A percentile compares a stretch with the other conserved stretches of the same genome.
Conservation (phyloP, 176 grass and related monocot genomes). For the Pontederia paniculata region DNA sequence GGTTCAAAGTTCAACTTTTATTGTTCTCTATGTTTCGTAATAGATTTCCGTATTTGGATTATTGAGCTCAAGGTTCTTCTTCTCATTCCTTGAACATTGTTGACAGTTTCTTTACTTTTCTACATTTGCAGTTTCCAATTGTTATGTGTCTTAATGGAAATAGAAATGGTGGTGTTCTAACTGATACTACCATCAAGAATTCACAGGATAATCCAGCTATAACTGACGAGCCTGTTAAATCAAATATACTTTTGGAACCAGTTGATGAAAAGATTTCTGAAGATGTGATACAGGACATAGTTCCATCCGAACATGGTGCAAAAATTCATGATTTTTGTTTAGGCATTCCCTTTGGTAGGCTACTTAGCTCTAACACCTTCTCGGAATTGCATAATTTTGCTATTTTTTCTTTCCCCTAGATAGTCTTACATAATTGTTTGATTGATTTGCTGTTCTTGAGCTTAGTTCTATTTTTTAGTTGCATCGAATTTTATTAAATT, state of each 20-base stretch:
- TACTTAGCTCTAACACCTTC: background rate
- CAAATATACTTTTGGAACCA: conserved; percentile 14
- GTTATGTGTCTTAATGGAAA: conserved; percentile 34
- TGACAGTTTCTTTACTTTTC: conserved; percentile 17
- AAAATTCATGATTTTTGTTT: conserved; percentile 96
- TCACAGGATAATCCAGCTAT: conserved; percentile 23
- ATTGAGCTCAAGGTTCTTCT: background rate
- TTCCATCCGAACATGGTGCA: conserved; percentile 39
- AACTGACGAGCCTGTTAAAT: conserved; percentile 21
- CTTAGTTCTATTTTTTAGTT: no score
- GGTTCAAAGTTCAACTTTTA: no score
- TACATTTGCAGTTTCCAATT: conserved; percentile 27
- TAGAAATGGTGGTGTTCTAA: conserved; percentile 31
- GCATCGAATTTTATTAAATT: no score
- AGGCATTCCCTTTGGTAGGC: conserved; percentile 87
- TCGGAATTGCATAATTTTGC: background rate
- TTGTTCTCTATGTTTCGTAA: no score
- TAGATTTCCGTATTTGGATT: background rate
- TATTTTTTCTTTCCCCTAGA: background rate
- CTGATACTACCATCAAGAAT: conserved; percentile 21
- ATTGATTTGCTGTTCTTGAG: no score
- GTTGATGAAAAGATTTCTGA: conserved; percentile 12
- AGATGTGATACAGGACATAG: conserved; percentile 17
- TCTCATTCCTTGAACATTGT: background rate
- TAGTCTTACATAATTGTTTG: background rate